Percentiles rank a stretch among this genome's conserved stretches.
phyloP scores from a whole-genome alignment of 2,329 filamentous ascomycete genomes.

The Ophiostoma populinum region DNA sequence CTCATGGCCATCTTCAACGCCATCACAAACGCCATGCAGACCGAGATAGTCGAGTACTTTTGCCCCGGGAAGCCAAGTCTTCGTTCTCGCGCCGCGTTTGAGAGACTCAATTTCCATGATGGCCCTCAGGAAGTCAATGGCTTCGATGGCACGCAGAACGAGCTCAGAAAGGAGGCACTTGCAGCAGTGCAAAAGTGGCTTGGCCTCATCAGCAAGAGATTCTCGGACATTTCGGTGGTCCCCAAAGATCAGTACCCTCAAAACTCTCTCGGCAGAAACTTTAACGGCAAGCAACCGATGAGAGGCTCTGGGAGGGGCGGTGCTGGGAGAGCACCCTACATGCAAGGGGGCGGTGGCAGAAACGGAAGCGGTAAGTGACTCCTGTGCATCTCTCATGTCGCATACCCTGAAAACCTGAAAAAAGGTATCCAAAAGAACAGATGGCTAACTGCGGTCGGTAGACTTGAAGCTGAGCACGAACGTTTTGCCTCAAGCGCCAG shows the following conservation, averaged over 20 bases:
- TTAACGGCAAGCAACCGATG: not conserved
- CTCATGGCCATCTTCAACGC: slow-evolving; percentile 31
- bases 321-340: not conserved
- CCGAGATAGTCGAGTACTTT: slow-evolving; percentile 33
- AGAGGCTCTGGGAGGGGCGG: not conserved
- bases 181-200: slow-evolving; percentile 71
- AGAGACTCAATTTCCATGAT: no score
- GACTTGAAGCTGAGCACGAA: no score
- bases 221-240: slow-evolving; percentile 49
- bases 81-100: no score
- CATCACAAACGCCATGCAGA: slow-evolving; percentile 38
- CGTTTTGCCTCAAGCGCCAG: not conserved
- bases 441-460: no score
- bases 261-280: slow-evolving; percentile 8
- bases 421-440: no score
- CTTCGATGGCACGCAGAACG: slow-evolving; percentile 31
- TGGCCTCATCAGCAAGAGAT: slow-evolving; percentile 46
- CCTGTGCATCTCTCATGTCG: not conserved
- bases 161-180: slow-evolving; percentile 53
- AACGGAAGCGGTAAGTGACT: slow-evolving; percentile 1
- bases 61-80: slow-evolving; percentile 11
- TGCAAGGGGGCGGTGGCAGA: not conserved
- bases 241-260: slow-evolving; percentile 22
- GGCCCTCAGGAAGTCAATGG: slow-evolving; percentile 28
- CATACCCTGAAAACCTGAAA: no score